Evolutionary conservation across 164 flowering plant genomes (phyloP), one percentile per base, ranked within the genome.

Genomic region (Liquidambar formosana): DNA sequence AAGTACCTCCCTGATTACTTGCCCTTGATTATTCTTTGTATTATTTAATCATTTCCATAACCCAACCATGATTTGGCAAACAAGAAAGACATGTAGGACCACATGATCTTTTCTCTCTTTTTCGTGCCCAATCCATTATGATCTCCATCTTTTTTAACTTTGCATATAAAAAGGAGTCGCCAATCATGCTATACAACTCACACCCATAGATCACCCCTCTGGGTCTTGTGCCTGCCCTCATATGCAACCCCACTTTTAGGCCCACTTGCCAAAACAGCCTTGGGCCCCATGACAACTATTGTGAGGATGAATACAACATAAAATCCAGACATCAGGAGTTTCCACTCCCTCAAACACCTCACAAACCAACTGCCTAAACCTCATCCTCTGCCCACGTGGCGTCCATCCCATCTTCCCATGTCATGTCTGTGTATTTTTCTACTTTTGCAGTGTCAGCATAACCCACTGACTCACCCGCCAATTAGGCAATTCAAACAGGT

Each of bases 101-200:
- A 33, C 41, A 33, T 2, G 41, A 2, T 33, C 41, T 33, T 33
- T 33, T 33, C 41, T 2, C 2, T 33, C 41, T 33, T n/a, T 1
- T 54, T 8, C 0, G 22, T 19, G 26, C 13, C 57, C 25, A 54
- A 19, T 19, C 23, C 57, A 1, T 41, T 16, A 13, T 22, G 6
- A 26, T 15, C n/a, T n/a, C 63, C 53, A 23, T 6, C 25, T 26
- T 44, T 46, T 44, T 46, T 8, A 1, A 21, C 41, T 57, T 49
- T 14, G 6, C 6, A 33, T 33, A 33, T 18, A 45, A 21, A 26
- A 57, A 60, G 27, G 43, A 23, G 64, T 13, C 25, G 38, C 27
- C 52, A 18, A 70, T 67, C 57, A 67, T 72, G 70, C 22, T 8
- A 23, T 68, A 70, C 79, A 80, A 67, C 80, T 75, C 75, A 64